These are phyloP conservation scores for Fusarium cyanostomum DNA, from an alignment of 2,329 filamentous ascomycete genomes.

Conservation along the genomic window DNA sequence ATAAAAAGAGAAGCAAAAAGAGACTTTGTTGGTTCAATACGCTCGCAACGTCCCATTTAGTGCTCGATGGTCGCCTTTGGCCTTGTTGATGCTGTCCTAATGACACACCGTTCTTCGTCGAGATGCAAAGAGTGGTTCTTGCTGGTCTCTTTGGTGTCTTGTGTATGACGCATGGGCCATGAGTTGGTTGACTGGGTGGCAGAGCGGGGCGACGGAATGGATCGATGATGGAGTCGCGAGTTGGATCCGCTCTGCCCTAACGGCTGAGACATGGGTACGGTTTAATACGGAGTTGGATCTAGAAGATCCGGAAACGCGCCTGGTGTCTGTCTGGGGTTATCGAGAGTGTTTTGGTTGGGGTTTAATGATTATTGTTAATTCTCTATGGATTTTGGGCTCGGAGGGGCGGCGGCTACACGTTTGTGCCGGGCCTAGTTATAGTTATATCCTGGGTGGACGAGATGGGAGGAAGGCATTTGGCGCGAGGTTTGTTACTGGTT, in stretches of 20 bases:
- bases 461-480: background rate
- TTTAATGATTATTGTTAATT: constrained; percentile 27
- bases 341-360: constrained; percentile 26
- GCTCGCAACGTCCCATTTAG: constrained; percentile 33
- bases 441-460: background rate
- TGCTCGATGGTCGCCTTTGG: constrained; percentile 25
- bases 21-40: constrained; percentile 39
- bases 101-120: constrained; percentile 2
- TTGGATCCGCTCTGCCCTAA: constrained; percentile 24
- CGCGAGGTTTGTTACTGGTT: background rate
- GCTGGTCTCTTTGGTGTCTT: constrained; percentile 5
- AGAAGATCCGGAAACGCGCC: constrained; percentile 30
- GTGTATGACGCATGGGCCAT: constrained; percentile 28
- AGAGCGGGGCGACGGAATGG: constrained; percentile 6
- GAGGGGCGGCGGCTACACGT: background rate
- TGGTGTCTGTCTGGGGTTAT: constrained; percentile 35
- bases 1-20: constrained; percentile 42
- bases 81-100: constrained; percentile 10
- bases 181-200: constrained; percentile 13
- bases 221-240: constrained; percentile 23
- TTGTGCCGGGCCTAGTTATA: background rate
- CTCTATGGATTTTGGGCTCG: constrained; percentile 31
- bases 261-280: constrained; percentile 16
- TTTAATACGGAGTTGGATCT: constrained; percentile 30
- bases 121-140: constrained; percentile 11